Evolutionary conservation across 2,329 filamentous ascomycete species (phyloP).

Genomic region (Tricladium varicosporioides): DNA sequence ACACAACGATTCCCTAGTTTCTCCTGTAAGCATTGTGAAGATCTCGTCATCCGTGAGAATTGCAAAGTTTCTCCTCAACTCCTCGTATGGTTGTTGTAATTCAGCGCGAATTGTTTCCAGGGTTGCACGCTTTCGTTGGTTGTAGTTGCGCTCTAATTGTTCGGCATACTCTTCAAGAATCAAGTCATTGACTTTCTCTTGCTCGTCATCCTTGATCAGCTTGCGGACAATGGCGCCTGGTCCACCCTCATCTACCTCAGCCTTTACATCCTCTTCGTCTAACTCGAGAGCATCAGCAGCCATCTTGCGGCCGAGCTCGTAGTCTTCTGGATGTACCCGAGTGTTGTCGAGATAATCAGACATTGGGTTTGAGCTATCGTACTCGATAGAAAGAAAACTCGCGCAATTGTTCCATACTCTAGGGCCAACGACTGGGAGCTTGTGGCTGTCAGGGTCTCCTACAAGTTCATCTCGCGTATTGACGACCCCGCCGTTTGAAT

Average conservation of each 20-base stretch:
- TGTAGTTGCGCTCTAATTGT: constrained; percentile 89
- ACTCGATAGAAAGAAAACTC: constrained; percentile 89
- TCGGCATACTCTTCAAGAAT: constrained; percentile 96
- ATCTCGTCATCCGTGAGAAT: constrained; percentile 71
- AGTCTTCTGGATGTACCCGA: constrained; percentile 96
- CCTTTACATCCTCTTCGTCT: constrained; percentile 97
- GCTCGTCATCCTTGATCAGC: constrained; percentile 90
- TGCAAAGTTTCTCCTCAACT: constrained; percentile 79
- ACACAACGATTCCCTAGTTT: constrained; percentile 78
- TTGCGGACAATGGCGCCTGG: constrained; percentile 88
- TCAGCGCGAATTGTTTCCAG: constrained; percentile 95
- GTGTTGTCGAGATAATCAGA: constrained; percentile 96
- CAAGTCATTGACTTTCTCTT: constrained; percentile 93
- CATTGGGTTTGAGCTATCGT: constrained; percentile 75
- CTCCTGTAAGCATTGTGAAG: constrained; percentile 95
- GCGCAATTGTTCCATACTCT: constrained; percentile 96
- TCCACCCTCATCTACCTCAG: constrained; percentile 86
- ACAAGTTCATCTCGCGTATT: constrained; percentile 83
- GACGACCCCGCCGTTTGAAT: constrained; percentile 83
- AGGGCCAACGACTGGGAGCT: constrained; percentile 77
- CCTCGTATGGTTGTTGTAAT: constrained; percentile 89
- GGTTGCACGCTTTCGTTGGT: constrained; percentile 91
- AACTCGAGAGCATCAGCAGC: constrained; percentile 94
- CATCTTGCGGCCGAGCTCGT: constrained; percentile 97
- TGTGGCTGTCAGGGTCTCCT: constrained; percentile 78